phyloP scores from a whole-genome alignment of 2,329 filamentous ascomycete genomes.

The Colletotrichum brevisporum region DNA sequence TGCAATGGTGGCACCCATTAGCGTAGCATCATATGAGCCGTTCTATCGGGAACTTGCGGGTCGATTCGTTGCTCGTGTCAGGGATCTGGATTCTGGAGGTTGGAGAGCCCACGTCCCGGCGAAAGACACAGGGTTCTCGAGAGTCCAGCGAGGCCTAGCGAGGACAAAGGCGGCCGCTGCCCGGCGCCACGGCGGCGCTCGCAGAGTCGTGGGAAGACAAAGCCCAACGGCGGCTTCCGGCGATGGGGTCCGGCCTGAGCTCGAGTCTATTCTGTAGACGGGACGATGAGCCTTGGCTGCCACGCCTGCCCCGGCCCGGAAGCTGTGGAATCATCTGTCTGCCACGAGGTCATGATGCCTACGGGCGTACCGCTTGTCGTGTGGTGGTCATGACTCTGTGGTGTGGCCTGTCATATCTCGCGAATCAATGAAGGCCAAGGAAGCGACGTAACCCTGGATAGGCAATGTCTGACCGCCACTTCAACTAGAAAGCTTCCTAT shows the following conservation, averaged over 20 bases:
- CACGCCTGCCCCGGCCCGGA: constrained; percentile 19
- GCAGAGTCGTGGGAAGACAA: constrained; percentile 11
- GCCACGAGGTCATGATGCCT: not conserved
- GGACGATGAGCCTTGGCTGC: not conserved
- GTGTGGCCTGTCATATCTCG: constrained; percentile 24
- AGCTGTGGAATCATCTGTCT: not conserved
- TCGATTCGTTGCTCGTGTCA: not conserved
- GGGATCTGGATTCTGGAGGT: too few species aligned
- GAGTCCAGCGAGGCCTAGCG: too few species aligned
- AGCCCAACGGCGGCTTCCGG: constrained; percentile 35
- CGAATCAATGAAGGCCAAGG: not conserved
- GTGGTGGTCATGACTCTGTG: not conserved
- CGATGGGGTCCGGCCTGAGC: not conserved
- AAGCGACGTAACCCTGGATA: not conserved
- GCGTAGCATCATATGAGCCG: constrained; percentile 10
- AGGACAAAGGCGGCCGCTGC: constrained; percentile 19
- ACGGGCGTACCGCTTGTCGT: constrained; percentile 8
- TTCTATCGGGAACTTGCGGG: constrained; percentile 10
- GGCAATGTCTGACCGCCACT: constrained; percentile 24
- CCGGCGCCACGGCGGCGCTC: constrained; percentile 12
- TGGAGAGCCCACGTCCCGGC: too few species aligned
- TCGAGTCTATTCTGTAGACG: not conserved
- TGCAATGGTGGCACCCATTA: constrained; percentile 1
- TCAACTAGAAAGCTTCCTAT: not conserved
- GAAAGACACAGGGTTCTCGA: too few species aligned